Percentiles rank a stretch among this genome's conserved stretches.
These are phyloP conservation scores for Lyophyllum atratum DNA, from an alignment of 768 basidiomycete genomes.

Conservation along the genomic window DNA sequence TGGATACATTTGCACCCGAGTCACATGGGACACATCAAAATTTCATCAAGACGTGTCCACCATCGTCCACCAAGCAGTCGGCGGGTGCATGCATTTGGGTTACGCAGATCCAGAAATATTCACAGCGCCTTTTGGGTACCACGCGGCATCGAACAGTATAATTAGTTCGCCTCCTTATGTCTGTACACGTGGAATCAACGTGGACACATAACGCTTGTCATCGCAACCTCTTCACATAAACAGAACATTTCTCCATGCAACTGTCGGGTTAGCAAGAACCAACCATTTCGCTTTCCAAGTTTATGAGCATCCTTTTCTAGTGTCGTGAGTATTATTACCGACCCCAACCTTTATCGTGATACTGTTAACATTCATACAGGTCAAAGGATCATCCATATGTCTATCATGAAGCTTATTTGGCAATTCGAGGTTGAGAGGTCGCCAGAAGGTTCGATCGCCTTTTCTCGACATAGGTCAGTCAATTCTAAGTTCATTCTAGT, in stretches of 20 bases:
- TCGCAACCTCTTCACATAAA: neutral
- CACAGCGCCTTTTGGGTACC: too few species aligned
- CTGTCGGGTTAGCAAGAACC: too few species aligned
- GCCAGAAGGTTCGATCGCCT: neutral
- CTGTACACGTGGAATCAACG: neutral
- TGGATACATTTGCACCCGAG: conserved; percentile 7
- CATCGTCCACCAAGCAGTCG: conserved; percentile 6
- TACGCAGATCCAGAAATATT: too few species aligned
- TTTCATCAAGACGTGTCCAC: conserved; percentile 6
- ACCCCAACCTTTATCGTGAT: neutral
- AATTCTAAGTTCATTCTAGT: neutral
- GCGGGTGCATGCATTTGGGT: conserved; percentile 10
- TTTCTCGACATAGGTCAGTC: neutral
- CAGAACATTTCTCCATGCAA: too few species aligned
- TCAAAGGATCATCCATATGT: neutral
- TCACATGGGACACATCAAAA: neutral
- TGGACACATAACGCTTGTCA: neutral
- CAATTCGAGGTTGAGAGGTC: neutral
- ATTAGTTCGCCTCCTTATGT: neutral
- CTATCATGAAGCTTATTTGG: neutral
- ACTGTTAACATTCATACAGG: neutral
- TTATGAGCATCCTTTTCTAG: neutral
- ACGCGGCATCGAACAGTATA: too few species aligned
- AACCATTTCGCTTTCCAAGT: too few species aligned
- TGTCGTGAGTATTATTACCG: neutral